These are phyloP conservation scores for Gonapodya prolifera DNA, from an alignment of 192 early-diverging fungal species.

Conservation along the genomic window DNA sequence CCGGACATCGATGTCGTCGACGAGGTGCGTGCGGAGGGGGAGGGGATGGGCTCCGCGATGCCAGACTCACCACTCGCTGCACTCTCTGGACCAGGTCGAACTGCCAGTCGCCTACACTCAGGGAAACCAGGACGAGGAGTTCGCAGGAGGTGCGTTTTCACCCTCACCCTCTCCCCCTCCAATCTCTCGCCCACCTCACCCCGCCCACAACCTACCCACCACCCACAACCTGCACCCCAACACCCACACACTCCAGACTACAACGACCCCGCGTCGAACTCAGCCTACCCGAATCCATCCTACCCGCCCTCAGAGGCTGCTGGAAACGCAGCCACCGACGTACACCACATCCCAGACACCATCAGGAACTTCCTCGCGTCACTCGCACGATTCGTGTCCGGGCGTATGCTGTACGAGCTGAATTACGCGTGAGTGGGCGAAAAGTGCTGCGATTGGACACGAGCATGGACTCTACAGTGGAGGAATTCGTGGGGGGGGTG, in stretches of 20 bases:
- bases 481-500: too few relatives aligned
- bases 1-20: not conserved
- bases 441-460: too few relatives aligned
- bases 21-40: not conserved
- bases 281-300: too few relatives aligned
- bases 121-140: not conserved
- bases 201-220: not conserved
- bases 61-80: not conserved
- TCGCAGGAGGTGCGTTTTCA: not conserved
- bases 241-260: not conserved
- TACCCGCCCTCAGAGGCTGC: not conserved
- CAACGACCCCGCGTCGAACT: not conserved
- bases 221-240: not conserved
- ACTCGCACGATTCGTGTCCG: conserved; percentile 66
- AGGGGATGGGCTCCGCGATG: too few relatives aligned
- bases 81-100: not conserved
- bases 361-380: conserved; percentile 74
- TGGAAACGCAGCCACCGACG: conserved; percentile 4
- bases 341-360: conserved; percentile 61
- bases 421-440: conserved; percentile 19
- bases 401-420: conserved; percentile 74
- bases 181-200: too few relatives aligned
- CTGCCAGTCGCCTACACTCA: not conserved
- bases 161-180: not conserved
- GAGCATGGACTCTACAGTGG: too few relatives aligned